Conservation (phyloP, 1,284 basidiomycete species). For the Heterobasidion annosum region DNA sequence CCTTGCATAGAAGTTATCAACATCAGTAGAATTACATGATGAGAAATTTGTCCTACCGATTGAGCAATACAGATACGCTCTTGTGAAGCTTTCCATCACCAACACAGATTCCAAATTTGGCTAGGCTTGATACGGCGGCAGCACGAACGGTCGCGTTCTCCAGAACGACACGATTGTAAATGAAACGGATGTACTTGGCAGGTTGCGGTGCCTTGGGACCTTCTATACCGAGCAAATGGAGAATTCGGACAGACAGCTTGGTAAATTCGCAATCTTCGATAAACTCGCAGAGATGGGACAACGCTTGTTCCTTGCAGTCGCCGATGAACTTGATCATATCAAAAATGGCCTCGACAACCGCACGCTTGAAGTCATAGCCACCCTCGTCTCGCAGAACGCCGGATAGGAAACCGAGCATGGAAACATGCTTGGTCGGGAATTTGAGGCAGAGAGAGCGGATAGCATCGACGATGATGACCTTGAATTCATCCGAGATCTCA, state of each 20-base stretch:
- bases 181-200: conserved; percentile 98
- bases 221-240: conserved; percentile 92
- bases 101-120: conserved; percentile 89
- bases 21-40: conserved; percentile 5
- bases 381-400: conserved; percentile 95
- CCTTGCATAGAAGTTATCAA: conserved; percentile 27
- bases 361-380: conserved; percentile 99
- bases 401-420: conserved; percentile 92
- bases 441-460: conserved; percentile 98
- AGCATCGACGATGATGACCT: conserved; percentile 98
- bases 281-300: conserved; percentile 99
- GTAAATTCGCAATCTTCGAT: conserved; percentile 99
- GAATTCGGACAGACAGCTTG: conserved; percentile 94
- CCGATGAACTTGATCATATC: conserved; percentile 99
- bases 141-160: conserved; percentile 98
- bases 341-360: conserved; percentile 98
- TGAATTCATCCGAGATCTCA: conserved; percentile 99
- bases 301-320: conserved; percentile 93
- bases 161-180: conserved; percentile 98
- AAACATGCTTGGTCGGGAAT: conserved; percentile 93
- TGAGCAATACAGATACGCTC: conserved; percentile 83
- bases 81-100: conserved; percentile 76
- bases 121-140: conserved; percentile 90
- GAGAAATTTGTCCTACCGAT: conserved; percentile 40
- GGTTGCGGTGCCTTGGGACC: conserved; percentile 94